Evolutionary conservation across 805 yeast species (phyloP).

Genomic region (Cyberlindnera mrakii): DNA sequence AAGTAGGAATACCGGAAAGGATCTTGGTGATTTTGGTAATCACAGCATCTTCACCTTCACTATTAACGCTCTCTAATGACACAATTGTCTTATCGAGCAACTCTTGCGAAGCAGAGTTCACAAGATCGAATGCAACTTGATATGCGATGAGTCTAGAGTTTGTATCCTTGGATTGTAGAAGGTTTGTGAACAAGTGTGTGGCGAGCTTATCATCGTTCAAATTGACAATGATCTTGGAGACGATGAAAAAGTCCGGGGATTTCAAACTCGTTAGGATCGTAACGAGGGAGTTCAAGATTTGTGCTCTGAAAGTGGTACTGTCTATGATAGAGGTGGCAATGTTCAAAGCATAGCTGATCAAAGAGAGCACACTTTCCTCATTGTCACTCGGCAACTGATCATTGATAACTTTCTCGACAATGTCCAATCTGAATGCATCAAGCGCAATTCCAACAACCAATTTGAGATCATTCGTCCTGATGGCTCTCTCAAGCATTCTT

Average conservation of each 20-base stretch:
- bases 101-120: constrained; percentile 86
- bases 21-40: constrained; percentile 53
- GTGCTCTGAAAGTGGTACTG: constrained; percentile 59
- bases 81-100: constrained; percentile 55
- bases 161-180: constrained; percentile 38
- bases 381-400: constrained; percentile 31
- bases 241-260: constrained; percentile 73
- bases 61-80: constrained; percentile 27
- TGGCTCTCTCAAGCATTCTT: constrained; percentile 79
- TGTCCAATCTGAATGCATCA: constrained; percentile 82
- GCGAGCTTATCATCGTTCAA: constrained; percentile 75
- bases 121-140: constrained; percentile 94
- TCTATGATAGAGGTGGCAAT: constrained; percentile 64
- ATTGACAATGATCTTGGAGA: constrained; percentile 83
- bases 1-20: constrained; percentile 86
- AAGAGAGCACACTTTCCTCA: constrained; percentile 47
- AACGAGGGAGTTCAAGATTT: constrained; percentile 59
- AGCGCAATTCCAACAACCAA: constrained; percentile 87
- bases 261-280: constrained; percentile 49
- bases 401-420: constrained; percentile 55
- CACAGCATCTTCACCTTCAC: constrained; percentile 22
- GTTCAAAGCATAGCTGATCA: constrained; percentile 70
- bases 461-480: constrained; percentile 60
- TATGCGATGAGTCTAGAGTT: constrained; percentile 57
- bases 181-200: constrained; percentile 55